A percentile compares a stretch with the other conserved stretches of the same genome.
Conservation (phyloP, 2,329 filamentous ascomycete genomes). For the Drechslerella dactyloides region DNA sequence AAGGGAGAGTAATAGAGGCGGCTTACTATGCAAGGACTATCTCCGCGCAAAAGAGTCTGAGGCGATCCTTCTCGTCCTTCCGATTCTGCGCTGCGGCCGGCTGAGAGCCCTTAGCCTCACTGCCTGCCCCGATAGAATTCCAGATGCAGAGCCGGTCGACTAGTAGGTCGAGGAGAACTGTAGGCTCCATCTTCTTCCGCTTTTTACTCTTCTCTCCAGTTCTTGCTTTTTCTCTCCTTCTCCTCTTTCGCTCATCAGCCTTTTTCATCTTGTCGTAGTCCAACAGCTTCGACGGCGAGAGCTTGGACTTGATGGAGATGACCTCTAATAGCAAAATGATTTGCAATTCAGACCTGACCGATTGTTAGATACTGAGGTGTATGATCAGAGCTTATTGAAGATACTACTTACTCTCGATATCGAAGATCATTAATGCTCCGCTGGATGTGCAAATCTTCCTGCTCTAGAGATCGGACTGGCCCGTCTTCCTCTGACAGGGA, state of each 20-base stretch:
- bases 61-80: constrained; percentile 64
- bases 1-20: background rate
- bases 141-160: constrained; percentile 82
- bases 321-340: constrained; percentile 81
- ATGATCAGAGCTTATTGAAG: background rate
- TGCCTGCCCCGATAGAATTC: constrained; percentile 69
- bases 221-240: constrained; percentile 57
- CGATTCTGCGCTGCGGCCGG: constrained; percentile 31
- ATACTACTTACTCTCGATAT: constrained; percentile 31
- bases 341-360: constrained; percentile 70
- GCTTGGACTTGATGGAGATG: constrained; percentile 69
- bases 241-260: constrained; percentile 58
- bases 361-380: background rate
- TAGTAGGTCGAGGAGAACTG: constrained; percentile 75
- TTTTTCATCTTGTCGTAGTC: constrained; percentile 56
- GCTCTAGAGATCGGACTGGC: constrained; percentile 30
- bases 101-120: constrained; percentile 52
- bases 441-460: constrained; percentile 31
- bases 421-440: constrained; percentile 37
- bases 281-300: constrained; percentile 58
- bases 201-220: constrained; percentile 56
- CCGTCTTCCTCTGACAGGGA: constrained; percentile 38
- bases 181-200: constrained; percentile 58
- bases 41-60: constrained; percentile 79
- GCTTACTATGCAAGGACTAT: constrained; percentile 79